Base-by-base conservation (phyloP, 1,139 yeast genomes). In the Wickerhamomyces sp. region DNA sequence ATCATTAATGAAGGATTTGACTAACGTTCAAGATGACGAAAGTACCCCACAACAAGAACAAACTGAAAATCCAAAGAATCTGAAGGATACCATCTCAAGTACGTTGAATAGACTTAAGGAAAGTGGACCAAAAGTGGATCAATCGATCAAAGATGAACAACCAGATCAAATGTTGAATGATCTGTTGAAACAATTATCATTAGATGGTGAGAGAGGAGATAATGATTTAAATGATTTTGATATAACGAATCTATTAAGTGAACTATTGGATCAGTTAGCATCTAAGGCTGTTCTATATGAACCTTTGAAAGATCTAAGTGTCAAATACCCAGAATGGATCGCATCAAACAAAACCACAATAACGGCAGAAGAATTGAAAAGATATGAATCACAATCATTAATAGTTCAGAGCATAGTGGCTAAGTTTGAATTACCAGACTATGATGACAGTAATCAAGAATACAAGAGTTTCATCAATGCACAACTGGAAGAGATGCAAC, bases 271-370 rank as follows among this genome's bases (percentile, higher is more conserved):
- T 50, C 94, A 89, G 62, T 75, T 93, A 64, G 80, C 94, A 18
- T 82, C 95, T 8, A 91, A 89, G 62, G 94, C 84, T 47, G 88
- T 91, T 31, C 72, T 93, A 41, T 91, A 88, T 61, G 95, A 86
- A 55, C 96, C 98, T 2, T 77, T 93, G 67, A 85, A 83, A 59
- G 96, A 89, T 50, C 74, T 91, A 64, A 79, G 84, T 52, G 68
- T 72, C 23, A 88, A 87, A 54, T 82, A 79, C 60, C 61, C 62
- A 7, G 42, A 52, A 33, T 68, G 71, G 64, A 55, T 76, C 60
- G 68, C 67, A 40, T 73, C 69, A 44, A 67, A 74, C 53, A 66
- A 67, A 9, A 64, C 61, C n/a, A 67, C 69, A 33, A 64, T 78
- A 34, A 57, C 76, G 7, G 72, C 70, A 37, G 77, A 69, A 13